Evolutionary conservation across 495 filamentous ascomycete genomes (phyloP).

Genomic region (Staphylotrichum tortipilum): DNA sequence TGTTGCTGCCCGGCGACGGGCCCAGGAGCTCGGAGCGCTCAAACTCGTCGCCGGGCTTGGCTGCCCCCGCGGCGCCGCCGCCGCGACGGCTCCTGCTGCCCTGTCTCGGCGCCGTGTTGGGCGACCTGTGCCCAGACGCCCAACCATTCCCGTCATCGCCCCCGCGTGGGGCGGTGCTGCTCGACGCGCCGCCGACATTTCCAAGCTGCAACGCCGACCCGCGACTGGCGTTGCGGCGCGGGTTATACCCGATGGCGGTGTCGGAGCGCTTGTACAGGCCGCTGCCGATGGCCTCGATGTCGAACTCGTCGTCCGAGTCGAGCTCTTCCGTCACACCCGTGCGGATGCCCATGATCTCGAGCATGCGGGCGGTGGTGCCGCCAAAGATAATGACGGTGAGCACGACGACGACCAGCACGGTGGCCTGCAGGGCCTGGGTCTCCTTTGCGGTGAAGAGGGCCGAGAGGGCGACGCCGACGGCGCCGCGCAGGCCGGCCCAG

Average conservation of each 20-base stretch:
- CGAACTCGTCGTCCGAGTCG: conserved; percentile 96
- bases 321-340: conserved; percentile 95
- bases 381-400: conserved; percentile 98
- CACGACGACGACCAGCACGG: conserved; percentile 92
- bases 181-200: conserved; percentile 36
- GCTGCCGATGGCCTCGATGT: conserved; percentile 75
- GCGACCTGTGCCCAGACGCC: conserved; percentile 46
- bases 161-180: conserved; percentile 17
- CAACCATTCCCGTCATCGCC: conserved; percentile 33
- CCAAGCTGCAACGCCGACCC: conserved; percentile 49
- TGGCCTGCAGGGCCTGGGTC: conserved; percentile 70
- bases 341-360: conserved; percentile 88
- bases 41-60: conserved; percentile 32
- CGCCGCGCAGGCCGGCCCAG: conserved; percentile 93
- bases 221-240: conserved; percentile 40
- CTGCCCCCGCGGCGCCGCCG: conserved; percentile 11
- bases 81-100: conserved; percentile 41
- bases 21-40: conserved; percentile 61
- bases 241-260: conserved; percentile 62
- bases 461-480: conserved; percentile 93
- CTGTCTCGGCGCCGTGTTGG: conserved; percentile 30
- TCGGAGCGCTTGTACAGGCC: conserved; percentile 70
- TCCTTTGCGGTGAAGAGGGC: conserved; percentile 75
- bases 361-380: conserved; percentile 95
- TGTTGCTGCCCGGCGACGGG: conserved; percentile 46